A percentile compares a stretch with the other conserved stretches of the same genome.
Evolutionary conservation across 2,329 filamentous ascomycete species (phyloP).

Genomic region (Ascochyta pisi): DNA sequence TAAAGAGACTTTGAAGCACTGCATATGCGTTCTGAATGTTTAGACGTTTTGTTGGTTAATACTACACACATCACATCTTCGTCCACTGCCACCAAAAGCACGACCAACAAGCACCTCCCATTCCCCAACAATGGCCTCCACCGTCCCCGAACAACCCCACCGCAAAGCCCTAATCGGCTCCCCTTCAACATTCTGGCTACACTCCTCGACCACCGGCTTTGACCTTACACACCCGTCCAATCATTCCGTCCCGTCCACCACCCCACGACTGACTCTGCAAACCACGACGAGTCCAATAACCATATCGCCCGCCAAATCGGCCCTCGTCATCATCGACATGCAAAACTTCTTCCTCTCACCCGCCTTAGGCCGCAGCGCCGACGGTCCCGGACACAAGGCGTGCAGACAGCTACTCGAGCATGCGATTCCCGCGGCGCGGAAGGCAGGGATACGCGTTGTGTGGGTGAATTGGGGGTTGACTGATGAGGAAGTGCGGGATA

Average conservation of each 20-base stretch:
- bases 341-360: conserved; percentile 53
- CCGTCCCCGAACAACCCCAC: conserved; percentile 1
- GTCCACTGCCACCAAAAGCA: too few species aligned
- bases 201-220: conserved; percentile 53
- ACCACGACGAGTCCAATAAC: conserved; percentile 39
- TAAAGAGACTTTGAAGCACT: background rate
- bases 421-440: conserved; percentile 50
- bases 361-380: conserved; percentile 27
- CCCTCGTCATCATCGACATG: conserved; percentile 54
- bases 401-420: conserved; percentile 41
- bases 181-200: conserved; percentile 54
- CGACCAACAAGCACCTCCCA: too few species aligned
- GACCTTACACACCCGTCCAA: conserved; percentile 54
- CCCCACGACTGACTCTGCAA: conserved; percentile 27
- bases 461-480: conserved; percentile 54
- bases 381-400: conserved; percentile 32
- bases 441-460: conserved; percentile 48
- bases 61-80: too few species aligned
- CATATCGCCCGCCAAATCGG: conserved; percentile 46
- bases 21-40: too few species aligned
- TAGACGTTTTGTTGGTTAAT: too few species aligned
- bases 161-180: conserved; percentile 53
- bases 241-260: conserved; percentile 14
- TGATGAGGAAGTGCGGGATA: conserved; percentile 43
- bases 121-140: background rate